These are phyloP conservation scores for Scheffersomyces illinoinensis DNA, from an alignment of 1,139 yeast species.

Conservation along the genomic window DNA sequence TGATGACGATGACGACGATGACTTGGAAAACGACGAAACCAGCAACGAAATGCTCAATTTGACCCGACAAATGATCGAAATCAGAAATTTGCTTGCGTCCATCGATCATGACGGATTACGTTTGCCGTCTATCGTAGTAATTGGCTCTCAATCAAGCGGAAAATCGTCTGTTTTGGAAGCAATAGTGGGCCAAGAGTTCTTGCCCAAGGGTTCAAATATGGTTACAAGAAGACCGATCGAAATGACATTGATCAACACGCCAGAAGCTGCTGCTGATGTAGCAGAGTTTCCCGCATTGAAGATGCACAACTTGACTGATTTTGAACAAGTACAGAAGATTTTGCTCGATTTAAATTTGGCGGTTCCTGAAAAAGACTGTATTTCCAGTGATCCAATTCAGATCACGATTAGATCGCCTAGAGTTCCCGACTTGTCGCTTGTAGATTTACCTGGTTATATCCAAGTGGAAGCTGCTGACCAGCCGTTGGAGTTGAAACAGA, in stretches of 20 bases:
- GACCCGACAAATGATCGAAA: conserved; percentile 96
- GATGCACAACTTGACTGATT: conserved; percentile 79
- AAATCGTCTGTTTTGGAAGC: conserved; percentile 92
- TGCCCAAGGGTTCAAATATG: conserved; percentile 95
- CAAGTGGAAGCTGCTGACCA: conserved; percentile 97
- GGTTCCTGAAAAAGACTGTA: conserved; percentile 81
- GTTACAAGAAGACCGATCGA: conserved; percentile 95
- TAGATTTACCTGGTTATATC: conserved; percentile 96
- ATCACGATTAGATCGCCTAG: conserved; percentile 86
- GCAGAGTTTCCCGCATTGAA: conserved; percentile 95
- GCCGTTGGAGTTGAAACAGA: conserved; percentile 77
- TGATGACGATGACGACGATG: too few species aligned
- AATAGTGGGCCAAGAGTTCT: conserved; percentile 90
- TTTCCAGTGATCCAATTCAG: conserved; percentile 89
- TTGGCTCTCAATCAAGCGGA: conserved; percentile 97
- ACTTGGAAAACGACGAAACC: conserved; percentile 50
- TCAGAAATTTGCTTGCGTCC: conserved; percentile 72
- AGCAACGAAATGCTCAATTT: conserved; percentile 79
- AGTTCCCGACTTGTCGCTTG: conserved; percentile 91
- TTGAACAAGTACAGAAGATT: conserved; percentile 81
- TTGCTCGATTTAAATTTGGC: conserved; percentile 88
- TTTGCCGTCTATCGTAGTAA: conserved; percentile 91
- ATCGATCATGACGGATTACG: conserved; percentile 81
- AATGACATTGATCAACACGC: conserved; percentile 85
- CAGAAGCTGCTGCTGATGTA: conserved; percentile 76